These are phyloP conservation scores for Selaginella tamariscina DNA, from an alignment of 75 land plant genomes.

Conservation along the genomic window DNA sequence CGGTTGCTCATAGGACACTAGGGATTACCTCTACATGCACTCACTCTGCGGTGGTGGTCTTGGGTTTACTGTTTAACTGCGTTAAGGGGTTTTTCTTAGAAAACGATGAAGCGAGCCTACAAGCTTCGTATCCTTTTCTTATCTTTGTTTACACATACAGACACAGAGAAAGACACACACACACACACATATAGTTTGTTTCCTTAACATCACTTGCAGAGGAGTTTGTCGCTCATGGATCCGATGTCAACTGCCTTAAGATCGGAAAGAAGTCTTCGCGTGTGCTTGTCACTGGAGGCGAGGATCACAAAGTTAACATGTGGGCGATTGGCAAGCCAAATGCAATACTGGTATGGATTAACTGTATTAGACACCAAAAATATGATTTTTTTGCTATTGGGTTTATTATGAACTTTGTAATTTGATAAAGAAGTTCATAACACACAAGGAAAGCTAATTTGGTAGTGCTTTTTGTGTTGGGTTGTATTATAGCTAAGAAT, in stretches of 20 bases:
- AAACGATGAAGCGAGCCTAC: background rate
- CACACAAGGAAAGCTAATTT: no score
- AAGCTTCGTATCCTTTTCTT: background rate
- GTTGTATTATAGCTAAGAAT: no score
- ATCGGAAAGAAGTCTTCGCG: conserved; percentile 4
- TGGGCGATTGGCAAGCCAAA: conserved; percentile 12
- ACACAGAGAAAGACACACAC: no score
- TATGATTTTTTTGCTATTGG: background rate
- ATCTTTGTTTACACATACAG: background rate
- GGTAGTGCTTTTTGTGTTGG: no score
- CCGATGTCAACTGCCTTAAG: conserved; percentile 13
- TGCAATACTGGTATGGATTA: conserved; percentile 6
- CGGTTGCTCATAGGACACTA: no score
- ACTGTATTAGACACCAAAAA: background rate
- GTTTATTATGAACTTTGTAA: no score
- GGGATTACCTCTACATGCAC: no score
- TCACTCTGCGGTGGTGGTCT: no score
- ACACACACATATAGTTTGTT: background rate
- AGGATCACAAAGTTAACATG: conserved; percentile 13
- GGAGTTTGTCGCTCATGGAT: conserved; percentile 9
- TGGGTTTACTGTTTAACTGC: no score
- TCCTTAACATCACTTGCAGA: conserved; percentile 4
- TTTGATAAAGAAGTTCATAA: no score
- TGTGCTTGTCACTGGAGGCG: conserved; percentile 12
- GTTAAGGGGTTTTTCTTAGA: no score